Conservation (phyloP, 192 early-diverging fungal species). For the Coemansia erecta region DNA sequence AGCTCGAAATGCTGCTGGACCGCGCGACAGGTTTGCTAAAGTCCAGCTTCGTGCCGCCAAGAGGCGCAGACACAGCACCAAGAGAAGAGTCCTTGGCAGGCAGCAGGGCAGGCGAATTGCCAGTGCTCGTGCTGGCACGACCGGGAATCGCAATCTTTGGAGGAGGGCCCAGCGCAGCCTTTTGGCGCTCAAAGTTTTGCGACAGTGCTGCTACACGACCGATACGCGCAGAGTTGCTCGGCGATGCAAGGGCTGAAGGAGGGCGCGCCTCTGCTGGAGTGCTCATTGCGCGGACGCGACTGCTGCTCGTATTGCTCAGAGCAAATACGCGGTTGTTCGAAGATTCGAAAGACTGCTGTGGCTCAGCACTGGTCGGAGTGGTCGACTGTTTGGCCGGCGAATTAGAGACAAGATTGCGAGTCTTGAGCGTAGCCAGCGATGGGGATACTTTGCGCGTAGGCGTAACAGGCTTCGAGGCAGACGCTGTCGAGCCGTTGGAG, state of each 20-base stretch:
- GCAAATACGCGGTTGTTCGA: slow-evolving; percentile 11
- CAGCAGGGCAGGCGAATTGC: background rate
- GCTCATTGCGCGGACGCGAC: slow-evolving; percentile 41
- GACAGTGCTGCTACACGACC: slow-evolving; percentile 50
- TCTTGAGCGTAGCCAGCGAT: slow-evolving; percentile 39
- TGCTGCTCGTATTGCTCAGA: slow-evolving; percentile 7
- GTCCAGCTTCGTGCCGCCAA: slow-evolving; percentile 5
- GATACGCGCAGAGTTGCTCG: slow-evolving; percentile 30
- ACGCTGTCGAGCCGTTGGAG: background rate
- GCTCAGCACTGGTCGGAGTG: background rate
- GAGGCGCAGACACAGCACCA: slow-evolving; percentile 31
- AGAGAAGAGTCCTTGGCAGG: slow-evolving; percentile 7
- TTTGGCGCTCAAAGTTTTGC: slow-evolving; percentile 50
- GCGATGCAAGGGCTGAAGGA: slow-evolving; percentile 8
- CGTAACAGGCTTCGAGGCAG: slow-evolving; percentile 4
- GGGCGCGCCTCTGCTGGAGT: slow-evolving; percentile 38
- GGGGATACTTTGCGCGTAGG: slow-evolving; percentile 44
- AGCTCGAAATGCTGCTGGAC: slow-evolving; percentile 49
- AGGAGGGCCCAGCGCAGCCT: slow-evolving; percentile 7
- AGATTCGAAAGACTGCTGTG: background rate
- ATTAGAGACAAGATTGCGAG: slow-evolving; percentile 41
- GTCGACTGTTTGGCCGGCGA: slow-evolving; percentile 25
- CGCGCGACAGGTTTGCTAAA: slow-evolving; percentile 26
- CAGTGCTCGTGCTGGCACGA: slow-evolving; percentile 4
- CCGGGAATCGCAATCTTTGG: slow-evolving; percentile 32